Conservation (phyloP, 164 flowering plant species). For the Vitis labrusca region DNA sequence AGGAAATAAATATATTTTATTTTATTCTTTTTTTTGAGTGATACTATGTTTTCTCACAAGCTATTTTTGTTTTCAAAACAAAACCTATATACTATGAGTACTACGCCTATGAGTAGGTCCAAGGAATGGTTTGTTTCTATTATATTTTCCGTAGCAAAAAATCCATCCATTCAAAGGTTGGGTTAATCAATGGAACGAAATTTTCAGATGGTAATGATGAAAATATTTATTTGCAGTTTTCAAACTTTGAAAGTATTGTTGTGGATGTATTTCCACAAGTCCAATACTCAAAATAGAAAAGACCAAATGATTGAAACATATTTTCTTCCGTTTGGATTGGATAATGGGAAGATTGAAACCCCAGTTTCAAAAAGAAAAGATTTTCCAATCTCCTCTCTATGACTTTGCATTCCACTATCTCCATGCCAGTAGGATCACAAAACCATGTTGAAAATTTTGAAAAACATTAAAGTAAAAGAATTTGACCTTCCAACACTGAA, state of each 20-base stretch:
- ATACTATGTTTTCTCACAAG: too few species aligned
- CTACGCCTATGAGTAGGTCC: too few species aligned
- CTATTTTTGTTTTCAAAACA: too few species aligned
- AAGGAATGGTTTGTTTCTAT: too few species aligned
- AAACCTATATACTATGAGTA: too few species aligned
- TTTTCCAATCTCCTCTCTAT: slow-evolving; percentile 12
- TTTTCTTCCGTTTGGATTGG: slow-evolving; percentile 1
- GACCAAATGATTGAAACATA: not conserved
- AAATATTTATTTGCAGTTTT: not conserved
- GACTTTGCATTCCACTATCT: slow-evolving; percentile 8
- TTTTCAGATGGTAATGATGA: not conserved
- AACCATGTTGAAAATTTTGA: slow-evolving; percentile 8
- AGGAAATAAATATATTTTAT: too few species aligned
- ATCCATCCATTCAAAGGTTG: too few species aligned
- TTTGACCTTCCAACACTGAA: slow-evolving; percentile 31
- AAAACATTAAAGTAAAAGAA: slow-evolving; percentile 17
- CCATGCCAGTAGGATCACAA: slow-evolving; percentile 15
- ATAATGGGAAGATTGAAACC: slow-evolving; percentile 11
- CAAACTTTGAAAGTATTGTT: not conserved
- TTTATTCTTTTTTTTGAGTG: too few species aligned
- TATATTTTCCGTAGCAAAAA: too few species aligned
- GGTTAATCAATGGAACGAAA: too few species aligned
- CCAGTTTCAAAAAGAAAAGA: slow-evolving; percentile 15
- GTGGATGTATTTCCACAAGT: not conserved
- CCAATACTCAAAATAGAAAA: not conserved